A percentile compares a stretch with the other conserved stretches of the same genome.
phyloP scores from a whole-genome alignment of 208 protist genomes.

The Leishmania turanica region DNA sequence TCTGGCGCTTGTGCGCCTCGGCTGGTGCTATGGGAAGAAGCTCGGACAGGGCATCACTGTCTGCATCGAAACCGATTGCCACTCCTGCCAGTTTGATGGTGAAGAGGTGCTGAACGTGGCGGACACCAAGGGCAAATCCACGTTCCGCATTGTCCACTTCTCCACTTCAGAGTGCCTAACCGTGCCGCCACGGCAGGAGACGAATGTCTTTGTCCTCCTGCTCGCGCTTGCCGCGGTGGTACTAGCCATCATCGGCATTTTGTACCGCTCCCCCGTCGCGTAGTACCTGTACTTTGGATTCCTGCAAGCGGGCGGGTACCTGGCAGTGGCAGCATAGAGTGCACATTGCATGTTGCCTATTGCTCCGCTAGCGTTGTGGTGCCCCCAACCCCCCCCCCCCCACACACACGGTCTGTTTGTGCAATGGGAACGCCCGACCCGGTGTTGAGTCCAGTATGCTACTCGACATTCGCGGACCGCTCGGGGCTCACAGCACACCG shows the following conservation, averaged over 20 bases:
- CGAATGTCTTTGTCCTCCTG: constrained; percentile 1
- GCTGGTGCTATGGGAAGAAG: constrained; percentile 48
- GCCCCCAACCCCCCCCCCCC: background rate
- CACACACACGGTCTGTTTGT: background rate
- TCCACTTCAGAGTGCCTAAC: constrained; percentile 18
- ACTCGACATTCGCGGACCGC: background rate
- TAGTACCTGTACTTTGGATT: background rate
- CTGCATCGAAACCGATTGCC: constrained; percentile 22
- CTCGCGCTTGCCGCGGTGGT: background rate
- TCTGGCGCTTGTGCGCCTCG: constrained; percentile 43
- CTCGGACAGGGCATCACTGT: constrained; percentile 52
- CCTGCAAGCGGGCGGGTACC: background rate
- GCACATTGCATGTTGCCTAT: background rate
- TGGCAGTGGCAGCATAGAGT: background rate
- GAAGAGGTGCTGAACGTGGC: constrained; percentile 28
- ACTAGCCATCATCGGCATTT: background rate
- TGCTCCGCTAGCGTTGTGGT: background rate
- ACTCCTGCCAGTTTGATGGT: constrained; percentile 59
- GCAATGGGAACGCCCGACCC: background rate
- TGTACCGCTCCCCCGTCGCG: background rate
- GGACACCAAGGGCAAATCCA: background rate
- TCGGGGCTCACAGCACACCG: background rate
- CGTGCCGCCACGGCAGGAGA: constrained; percentile 13
- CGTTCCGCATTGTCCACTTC: constrained; percentile 14
- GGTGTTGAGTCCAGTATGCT: background rate